A percentile compares a stretch with the other conserved stretches of the same genome.
Evolutionary conservation across 2,329 filamentous ascomycete species (phyloP).

Genomic region (Paracoccidioides brasiliensis): DNA sequence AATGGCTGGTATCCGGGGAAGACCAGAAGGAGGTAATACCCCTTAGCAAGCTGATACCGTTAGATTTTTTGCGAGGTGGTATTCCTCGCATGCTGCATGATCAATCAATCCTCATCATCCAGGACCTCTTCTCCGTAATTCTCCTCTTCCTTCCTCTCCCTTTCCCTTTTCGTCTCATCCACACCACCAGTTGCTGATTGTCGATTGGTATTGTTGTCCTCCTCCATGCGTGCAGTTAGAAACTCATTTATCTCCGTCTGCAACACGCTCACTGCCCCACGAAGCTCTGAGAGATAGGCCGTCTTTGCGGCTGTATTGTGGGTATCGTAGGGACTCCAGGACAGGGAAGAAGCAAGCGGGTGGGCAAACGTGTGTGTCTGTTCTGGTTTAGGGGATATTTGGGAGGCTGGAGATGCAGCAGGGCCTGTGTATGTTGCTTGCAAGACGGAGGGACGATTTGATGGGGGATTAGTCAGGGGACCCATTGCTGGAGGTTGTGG

Average conservation of each 20-base stretch:
- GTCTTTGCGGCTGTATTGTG: slow-evolving; percentile 31
- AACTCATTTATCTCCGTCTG: slow-evolving; percentile 47
- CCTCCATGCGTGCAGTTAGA: slow-evolving; percentile 49
- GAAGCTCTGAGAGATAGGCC: slow-evolving; percentile 41
- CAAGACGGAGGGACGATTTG: slow-evolving; percentile 9
- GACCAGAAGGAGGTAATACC: neutral
- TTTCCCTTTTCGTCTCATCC: slow-evolving; percentile 16
- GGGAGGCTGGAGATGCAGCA: slow-evolving; percentile 11
- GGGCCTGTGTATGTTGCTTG: slow-evolving; percentile 17
- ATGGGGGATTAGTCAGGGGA: slow-evolving; percentile 8
- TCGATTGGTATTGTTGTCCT: slow-evolving; percentile 38
- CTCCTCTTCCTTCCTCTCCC: slow-evolving; percentile 35
- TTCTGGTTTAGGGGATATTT: slow-evolving; percentile 12
- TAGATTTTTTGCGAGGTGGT: neutral
- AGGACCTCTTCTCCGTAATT: slow-evolving; percentile 74
- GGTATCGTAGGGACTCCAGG: slow-evolving; percentile 7
- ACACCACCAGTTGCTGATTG: slow-evolving; percentile 15
- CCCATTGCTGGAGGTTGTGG: slow-evolving; percentile 7
- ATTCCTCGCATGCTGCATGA: neutral
- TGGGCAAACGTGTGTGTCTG: slow-evolving; percentile 24
- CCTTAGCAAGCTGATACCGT: neutral
- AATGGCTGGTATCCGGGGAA: neutral
- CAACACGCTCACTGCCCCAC: slow-evolving; percentile 36
- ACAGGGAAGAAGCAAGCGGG: slow-evolving; percentile 15
- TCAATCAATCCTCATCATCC: slow-evolving; percentile 45